Percentiles rank a stretch among this genome's conserved stretches.
phyloP scores from a whole-genome alignment of 73 alveolate species.

The Tetrahymena elliotti region DNA sequence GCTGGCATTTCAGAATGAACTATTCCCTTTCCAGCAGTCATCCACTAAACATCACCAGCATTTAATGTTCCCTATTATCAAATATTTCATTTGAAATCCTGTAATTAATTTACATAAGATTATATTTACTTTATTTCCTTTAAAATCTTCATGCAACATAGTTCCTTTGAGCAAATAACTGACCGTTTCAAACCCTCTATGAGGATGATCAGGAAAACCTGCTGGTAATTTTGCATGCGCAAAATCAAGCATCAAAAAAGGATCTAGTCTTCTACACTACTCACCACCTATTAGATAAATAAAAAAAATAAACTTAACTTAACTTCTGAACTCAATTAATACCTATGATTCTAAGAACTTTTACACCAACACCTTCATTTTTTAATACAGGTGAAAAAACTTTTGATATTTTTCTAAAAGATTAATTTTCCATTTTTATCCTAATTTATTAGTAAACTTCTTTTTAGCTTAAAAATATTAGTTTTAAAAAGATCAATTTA shows the following conservation, averaged over 20 bases:
- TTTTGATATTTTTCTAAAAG: not conserved
- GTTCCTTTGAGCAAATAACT: conserved; percentile 62
- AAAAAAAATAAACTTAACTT: too few relatives aligned
- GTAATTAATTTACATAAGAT: too few relatives aligned
- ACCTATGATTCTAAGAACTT: conserved; percentile 47
- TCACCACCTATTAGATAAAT: conserved; percentile 4
- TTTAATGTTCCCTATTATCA: conserved; percentile 49
- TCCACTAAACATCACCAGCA: conserved; percentile 71
- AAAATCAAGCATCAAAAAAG: conserved; percentile 61
- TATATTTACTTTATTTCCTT: conserved; percentile 46
- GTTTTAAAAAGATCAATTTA: too few relatives aligned
- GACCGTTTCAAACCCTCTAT: conserved; percentile 83
- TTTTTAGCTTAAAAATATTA: too few relatives aligned
- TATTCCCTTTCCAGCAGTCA: conserved; percentile 78
- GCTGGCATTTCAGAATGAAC: conserved; percentile 64
- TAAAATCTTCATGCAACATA: conserved; percentile 63
- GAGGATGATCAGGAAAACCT: conserved; percentile 89
- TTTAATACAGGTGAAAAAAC: not conserved
- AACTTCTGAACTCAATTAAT: not conserved
- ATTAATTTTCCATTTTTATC: not conserved
- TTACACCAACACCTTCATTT: conserved; percentile 63
- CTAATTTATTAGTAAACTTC: too few relatives aligned
- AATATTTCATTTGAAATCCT: not conserved
- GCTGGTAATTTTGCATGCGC: conserved; percentile 51
- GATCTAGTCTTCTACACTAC: conserved; percentile 48